Base-by-base conservation (phyloP, 805 yeast genomes). In the Ogataea corticis region DNA sequence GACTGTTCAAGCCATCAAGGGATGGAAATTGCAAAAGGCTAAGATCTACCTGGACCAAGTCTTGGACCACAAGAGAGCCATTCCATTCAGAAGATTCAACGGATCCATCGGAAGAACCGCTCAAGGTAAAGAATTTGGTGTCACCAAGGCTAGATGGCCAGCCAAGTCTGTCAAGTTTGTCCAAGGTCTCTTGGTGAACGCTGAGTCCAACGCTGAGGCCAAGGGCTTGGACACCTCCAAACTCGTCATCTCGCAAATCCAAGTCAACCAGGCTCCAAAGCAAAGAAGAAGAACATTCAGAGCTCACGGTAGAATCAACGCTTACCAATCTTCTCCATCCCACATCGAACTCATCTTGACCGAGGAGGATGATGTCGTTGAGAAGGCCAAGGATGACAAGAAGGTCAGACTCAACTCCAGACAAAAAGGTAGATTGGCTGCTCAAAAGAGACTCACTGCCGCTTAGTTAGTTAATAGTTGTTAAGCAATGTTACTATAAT, bases 231-330 rank as follows among this genome's bases (percentile, higher is more conserved):
- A 94, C 75, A 82, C 87, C 67, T 81, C 95, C 66, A 88, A 87
- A 75, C 87, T 94, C 73, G 86, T 85, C 79, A 83, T 94, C 70
- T 85, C 96, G 65, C 98, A 94, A 87, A 92, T 94, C 73, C 99
- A 94, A 83, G 99, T 92, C 71, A 94, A 94, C 96, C 96, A 90
- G 76, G 99, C 99, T 69, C 99, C 99, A 80, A 90, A 90, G 81
- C 96, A 89, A 82, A 94, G 98, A 85, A 92, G 99, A 83, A 90
- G 99, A 82, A 94, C 99, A 71, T 94, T 81, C 96, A 91, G 99
- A 86, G 99, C 99, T 69, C 98, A 92, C 86, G 99, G 99, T 87
- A 94, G 99, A 86, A 88, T 90, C 75, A 94, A 92, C 80, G 96
- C 97, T 69, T 94, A 90, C 94, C 95, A 90, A 82, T 88, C 98